Base-by-base conservation (phyloP, 2,329 filamentous ascomycete species). In the Pseudogymnoascus sp. region DNA sequence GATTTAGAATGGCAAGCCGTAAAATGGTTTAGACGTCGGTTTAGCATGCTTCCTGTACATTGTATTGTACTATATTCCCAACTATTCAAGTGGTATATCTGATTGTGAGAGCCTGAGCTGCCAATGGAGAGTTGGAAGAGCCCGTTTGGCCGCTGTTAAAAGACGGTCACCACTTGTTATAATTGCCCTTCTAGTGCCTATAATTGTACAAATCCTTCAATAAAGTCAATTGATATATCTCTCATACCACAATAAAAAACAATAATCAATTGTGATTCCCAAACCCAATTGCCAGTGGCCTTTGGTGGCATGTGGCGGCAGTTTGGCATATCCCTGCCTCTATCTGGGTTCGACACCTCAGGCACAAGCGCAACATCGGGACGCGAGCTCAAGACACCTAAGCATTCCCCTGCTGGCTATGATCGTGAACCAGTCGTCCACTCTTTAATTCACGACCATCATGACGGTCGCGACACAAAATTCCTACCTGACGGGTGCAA, bases 401-500 rank as follows among this genome's bases (percentile, higher is more conserved):
- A 69, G 63, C 70, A 66, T 65, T 67, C 66, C 67, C 59, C 35
- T 60, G 59, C 35, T 40, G 59, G 59, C 33, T 40, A 60, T 16
- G 59, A 60, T 38, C 59, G 68, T 35, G 50, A 35, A 56, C 3
- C 50, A 56, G 50, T 56, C 50, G 50, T 56, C 28, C 50, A 56
- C 50, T 56, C 50, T 35, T 56, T 56, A 33, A 56, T 70, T 70
- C 66, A 69, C 69, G 64, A 59, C 63, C 65, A 76, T 69, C 62
- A 78, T 78, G 75, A 71, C 74, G 68, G 75, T 73, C 70, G 72
- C 73, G 67, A 69, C 70, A 64, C 70, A 70, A 68, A 72, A 76
- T 65, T 67, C 71, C 60, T 73, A 95, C 75, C 84, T 91, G 74
- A 87, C 90, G 80, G 89, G 90, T 75, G 88, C 86, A 75, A 90